phyloP scores from a whole-genome alignment of 2,329 filamentous ascomycete species.

The Arthrobotrys conoides region DNA sequence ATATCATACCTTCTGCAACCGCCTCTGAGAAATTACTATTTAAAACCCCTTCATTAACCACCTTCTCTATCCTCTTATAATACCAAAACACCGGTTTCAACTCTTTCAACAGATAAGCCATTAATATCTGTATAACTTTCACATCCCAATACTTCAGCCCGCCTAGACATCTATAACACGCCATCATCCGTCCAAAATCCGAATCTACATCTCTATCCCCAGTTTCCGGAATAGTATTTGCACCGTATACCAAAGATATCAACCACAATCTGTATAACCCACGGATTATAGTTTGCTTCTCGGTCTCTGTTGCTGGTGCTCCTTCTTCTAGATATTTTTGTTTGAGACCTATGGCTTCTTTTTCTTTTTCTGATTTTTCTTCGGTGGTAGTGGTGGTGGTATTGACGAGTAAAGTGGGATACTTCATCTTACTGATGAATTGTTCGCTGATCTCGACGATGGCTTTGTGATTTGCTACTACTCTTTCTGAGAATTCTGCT shows the following conservation, averaged over 20 bases:
- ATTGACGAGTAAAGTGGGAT: conserved; percentile 33
- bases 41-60: conserved; percentile 32
- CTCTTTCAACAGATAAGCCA: conserved; percentile 35
- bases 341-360: conserved; percentile 11
- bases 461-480: conserved; percentile 38
- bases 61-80: conserved; percentile 28
- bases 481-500: conserved; percentile 32
- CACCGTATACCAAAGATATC: conserved; percentile 43
- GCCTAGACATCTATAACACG: conserved; percentile 37
- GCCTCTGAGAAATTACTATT: conserved; percentile 14
- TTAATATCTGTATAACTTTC: conserved; percentile 41
- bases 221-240: conserved; percentile 23
- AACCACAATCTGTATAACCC: conserved; percentile 45
- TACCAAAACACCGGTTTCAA: conserved; percentile 37
- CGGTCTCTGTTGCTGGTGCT: conserved; percentile 20
- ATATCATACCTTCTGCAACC: conserved; percentile 28
- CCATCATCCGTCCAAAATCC: conserved; percentile 34
- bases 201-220: conserved; percentile 28
- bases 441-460: conserved; percentile 40
- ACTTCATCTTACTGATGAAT: conserved; percentile 49
- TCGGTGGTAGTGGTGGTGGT: not conserved
- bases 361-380: not conserved
- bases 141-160: conserved; percentile 43
- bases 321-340: conserved; percentile 36
- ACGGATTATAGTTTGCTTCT: conserved; percentile 45